Percentiles rank a stretch among this genome's conserved stretches.
phyloP scores from a whole-genome alignment of 1,139 yeast genomes.

The Lodderomyces elongisporus region DNA sequence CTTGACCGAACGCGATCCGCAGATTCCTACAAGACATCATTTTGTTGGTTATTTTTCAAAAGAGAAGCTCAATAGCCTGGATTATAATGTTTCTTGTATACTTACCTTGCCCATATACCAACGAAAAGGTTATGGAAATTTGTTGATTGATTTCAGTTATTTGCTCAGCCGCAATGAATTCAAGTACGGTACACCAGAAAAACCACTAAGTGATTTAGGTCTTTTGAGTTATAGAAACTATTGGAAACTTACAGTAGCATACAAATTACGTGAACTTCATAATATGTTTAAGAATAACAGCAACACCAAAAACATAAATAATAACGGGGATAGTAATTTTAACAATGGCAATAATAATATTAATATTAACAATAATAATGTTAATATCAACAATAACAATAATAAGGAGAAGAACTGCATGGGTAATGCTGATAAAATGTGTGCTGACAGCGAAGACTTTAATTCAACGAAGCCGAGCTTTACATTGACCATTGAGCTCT shows the following conservation, averaged over 20 bases:
- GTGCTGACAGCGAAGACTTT: too few species aligned
- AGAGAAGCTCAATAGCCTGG: conserved; percentile 70
- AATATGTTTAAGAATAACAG: conserved; percentile 13
- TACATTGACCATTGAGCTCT: conserved; percentile 44
- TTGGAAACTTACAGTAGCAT: conserved; percentile 71
- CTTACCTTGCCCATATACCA: conserved; percentile 85
- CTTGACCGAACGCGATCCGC: conserved; percentile 61
- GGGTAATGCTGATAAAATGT: too few species aligned
- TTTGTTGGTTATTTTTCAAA: conserved; percentile 94
- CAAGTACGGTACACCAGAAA: conserved; percentile 89
- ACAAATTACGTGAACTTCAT: conserved; percentile 28
- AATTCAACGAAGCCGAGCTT: too few species aligned
- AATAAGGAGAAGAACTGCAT: neutral
- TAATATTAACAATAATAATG: too few species aligned
- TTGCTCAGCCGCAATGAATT: conserved; percentile 68
- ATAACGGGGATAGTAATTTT: too few species aligned
- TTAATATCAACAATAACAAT: too few species aligned
- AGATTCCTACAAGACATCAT: conserved; percentile 50
- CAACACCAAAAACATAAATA: neutral
- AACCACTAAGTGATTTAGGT: conserved; percentile 86
- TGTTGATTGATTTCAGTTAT: conserved; percentile 86
- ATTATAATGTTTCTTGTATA: conserved; percentile 85
- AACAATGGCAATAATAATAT: neutral
- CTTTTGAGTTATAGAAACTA: conserved; percentile 78
- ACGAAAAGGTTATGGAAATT: conserved; percentile 83